These are phyloP conservation scores for Zancudomyces culisetae DNA, from an alignment of 371 early-diverging fungal genomes.

Conservation along the genomic window DNA sequence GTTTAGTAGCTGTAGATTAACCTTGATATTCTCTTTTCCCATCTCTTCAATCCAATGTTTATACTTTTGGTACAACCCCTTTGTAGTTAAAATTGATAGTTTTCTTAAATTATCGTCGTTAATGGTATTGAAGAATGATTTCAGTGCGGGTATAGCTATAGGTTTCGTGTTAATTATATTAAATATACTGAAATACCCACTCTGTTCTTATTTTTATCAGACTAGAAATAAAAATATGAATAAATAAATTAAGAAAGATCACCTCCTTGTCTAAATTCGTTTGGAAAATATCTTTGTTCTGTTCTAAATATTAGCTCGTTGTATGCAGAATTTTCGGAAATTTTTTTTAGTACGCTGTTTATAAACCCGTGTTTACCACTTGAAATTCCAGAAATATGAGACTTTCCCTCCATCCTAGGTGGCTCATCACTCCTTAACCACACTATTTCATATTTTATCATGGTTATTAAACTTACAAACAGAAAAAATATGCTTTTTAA, in stretches of 20 bases:
- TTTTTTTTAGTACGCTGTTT: background rate
- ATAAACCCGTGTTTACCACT: background rate
- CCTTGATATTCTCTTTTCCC: background rate
- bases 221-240: background rate
- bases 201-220: too few relatives aligned
- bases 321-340: background rate
- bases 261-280: constrained; percentile 1
- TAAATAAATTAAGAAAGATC: background rate
- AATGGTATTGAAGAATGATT: background rate
- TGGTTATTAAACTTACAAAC: too few relatives aligned
- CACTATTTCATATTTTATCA: too few relatives aligned
- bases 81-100: background rate
- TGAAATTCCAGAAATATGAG: too few relatives aligned
- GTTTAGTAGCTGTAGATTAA: background rate
- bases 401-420: too few relatives aligned
- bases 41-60: background rate
- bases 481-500: too few relatives aligned
- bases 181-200: too few relatives aligned
- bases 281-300: background rate
- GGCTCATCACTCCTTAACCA: too few relatives aligned
- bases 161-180: background rate
- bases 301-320: background rate
- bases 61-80: background rate
- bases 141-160: background rate
- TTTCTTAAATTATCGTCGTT: background rate